Evolutionary conservation across 192 early-diverging fungal genomes (phyloP).

Genomic region (Coemansia sp.): DNA sequence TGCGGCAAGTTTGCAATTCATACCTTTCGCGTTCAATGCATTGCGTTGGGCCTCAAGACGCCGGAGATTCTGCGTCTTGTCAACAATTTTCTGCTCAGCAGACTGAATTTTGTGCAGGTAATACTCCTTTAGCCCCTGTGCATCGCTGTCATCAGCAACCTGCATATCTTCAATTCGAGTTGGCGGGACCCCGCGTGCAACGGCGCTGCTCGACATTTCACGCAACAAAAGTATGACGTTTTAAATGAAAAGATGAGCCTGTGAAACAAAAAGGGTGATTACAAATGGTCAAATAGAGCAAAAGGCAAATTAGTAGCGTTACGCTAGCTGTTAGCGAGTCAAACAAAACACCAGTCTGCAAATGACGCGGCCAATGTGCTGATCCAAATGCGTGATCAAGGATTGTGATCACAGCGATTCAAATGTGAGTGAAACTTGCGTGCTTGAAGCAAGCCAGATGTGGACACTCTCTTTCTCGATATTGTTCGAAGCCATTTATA

Average conservation of each 20-base stretch:
- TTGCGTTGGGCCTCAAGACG: slow-evolving; percentile 99
- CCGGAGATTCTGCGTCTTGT: slow-evolving; percentile 92
- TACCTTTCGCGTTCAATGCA: slow-evolving; percentile 92
- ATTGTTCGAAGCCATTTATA: slow-evolving; percentile 30
- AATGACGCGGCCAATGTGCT: slow-evolving; percentile 9
- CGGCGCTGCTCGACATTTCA: slow-evolving; percentile 42
- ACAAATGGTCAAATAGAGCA: neutral
- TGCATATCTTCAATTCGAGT: slow-evolving; percentile 14
- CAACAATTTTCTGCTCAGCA: slow-evolving; percentile 80
- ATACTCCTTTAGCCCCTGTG: slow-evolving; percentile 62
- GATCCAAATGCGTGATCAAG: neutral
- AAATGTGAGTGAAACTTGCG: slow-evolving; percentile 3
- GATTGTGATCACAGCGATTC: neutral
- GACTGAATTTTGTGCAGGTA: slow-evolving; percentile 81
- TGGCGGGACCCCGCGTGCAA: slow-evolving; percentile 18
- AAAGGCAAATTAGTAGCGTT: too few relatives aligned
- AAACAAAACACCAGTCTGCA: neutral
- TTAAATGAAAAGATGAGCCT: neutral
- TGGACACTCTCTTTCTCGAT: slow-evolving; percentile 20
- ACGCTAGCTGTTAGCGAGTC: neutral
- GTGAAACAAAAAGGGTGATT: neutral
- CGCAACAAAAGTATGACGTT: neutral
- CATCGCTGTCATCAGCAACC: neutral
- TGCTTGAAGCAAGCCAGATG: neutral
- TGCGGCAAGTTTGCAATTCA: neutral